These are phyloP conservation scores for Monilinia polystroma DNA, from an alignment of 2,329 filamentous ascomycete genomes.

Conservation along the genomic window DNA sequence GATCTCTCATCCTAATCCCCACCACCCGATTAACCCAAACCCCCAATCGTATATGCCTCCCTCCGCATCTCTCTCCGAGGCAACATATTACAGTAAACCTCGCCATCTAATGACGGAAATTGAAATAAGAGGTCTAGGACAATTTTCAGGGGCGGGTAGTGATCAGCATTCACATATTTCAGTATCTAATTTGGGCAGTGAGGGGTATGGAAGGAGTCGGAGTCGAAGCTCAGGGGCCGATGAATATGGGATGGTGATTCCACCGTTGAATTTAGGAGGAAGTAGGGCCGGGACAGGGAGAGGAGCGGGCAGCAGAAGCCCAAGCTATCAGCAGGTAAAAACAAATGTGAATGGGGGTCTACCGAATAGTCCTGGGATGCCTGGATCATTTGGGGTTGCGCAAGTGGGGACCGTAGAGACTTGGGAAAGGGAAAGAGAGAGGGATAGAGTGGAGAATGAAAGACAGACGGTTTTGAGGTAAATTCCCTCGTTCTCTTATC, in stretches of 20 bases:
- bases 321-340: neutral
- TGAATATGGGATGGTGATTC: constrained; percentile 1
- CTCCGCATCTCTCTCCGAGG: constrained; percentile 6
- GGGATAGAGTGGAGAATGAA: neutral
- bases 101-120: constrained; percentile 5
- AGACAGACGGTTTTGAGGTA: neutral
- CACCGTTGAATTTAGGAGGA: neutral
- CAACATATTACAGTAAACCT: constrained; percentile 10
- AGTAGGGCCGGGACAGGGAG: neutral
- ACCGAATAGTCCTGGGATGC: neutral
- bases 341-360: neutral
- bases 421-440: neutral
- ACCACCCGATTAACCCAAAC: neutral
- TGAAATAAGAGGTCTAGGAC: neutral
- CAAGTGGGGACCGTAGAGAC: neutral
- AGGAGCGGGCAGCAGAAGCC: neutral
- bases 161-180: constrained; percentile 7
- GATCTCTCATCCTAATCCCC: neutral
- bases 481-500: neutral
- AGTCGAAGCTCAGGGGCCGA: constrained; percentile 6
- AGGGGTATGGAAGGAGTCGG: neutral
- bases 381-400: neutral
- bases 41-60: neutral
- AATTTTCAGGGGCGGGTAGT: neutral
- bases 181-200: neutral